Percentiles rank a stretch among this genome's conserved stretches.
These are phyloP conservation scores for Verbascum thapsus DNA, from an alignment of 257 asterid species.

Conservation along the genomic window DNA sequence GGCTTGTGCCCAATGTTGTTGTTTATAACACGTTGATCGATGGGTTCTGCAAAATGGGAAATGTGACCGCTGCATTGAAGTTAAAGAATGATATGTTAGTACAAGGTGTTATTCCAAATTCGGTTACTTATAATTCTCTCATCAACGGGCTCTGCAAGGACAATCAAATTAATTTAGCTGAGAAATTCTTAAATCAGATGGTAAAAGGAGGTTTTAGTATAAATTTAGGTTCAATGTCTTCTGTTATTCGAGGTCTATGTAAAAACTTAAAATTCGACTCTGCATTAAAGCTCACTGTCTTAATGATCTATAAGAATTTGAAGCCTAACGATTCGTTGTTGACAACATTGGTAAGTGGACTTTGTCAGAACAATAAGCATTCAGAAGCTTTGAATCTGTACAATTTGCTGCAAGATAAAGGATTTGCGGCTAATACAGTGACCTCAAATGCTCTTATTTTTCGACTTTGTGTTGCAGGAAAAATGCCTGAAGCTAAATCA, in stretches of 20 bases:
- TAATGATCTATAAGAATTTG: constrained; percentile 59
- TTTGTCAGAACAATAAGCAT: constrained; percentile 65
- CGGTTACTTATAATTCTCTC: constrained; percentile 64
- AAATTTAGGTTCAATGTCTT: constrained; percentile 51
- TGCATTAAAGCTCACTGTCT: constrained; percentile 51
- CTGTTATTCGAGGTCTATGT: constrained; percentile 54
- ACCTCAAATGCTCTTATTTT: constrained; percentile 82
- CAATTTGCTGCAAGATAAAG: constrained; percentile 51
- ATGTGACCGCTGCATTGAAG: constrained; percentile 50
- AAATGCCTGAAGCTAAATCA: constrained; percentile 51
- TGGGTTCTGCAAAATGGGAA: constrained; percentile 72
- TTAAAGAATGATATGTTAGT: constrained; percentile 64
- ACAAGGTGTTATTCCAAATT: constrained; percentile 52
- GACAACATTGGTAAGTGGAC: constrained; percentile 69
- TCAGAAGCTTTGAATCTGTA: constrained; percentile 70
- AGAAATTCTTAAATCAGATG: constrained; percentile 58
- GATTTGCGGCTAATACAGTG: constrained; percentile 55
- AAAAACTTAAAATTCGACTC: constrained; percentile 45
- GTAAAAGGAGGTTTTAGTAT: constrained; percentile 47
- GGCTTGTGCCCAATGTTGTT: constrained; percentile 59
- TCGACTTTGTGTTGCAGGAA: constrained; percentile 68
- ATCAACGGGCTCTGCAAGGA: constrained; percentile 64
- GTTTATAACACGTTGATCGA: constrained; percentile 73
- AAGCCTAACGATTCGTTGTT: constrained; percentile 64
- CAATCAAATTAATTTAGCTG: constrained; percentile 60